phyloP scores from a whole-genome alignment of 2,329 filamentous ascomycete genomes.

The Claviceps citrina region DNA sequence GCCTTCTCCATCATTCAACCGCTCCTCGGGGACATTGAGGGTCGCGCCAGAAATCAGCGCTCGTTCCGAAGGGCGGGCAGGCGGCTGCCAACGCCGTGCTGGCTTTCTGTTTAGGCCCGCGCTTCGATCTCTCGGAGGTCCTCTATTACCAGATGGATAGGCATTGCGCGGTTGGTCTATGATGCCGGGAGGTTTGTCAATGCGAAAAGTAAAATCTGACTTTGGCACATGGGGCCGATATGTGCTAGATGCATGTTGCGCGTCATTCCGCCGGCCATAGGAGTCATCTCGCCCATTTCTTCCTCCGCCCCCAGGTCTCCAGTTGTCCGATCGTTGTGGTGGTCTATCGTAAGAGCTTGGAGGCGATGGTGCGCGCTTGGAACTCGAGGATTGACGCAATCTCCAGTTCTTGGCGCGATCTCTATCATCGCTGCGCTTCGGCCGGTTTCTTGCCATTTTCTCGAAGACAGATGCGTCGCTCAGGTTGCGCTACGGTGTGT shows the following conservation, averaged over 20 bases:
- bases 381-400: slow-evolving; percentile 4
- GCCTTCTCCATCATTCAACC: slow-evolving; percentile 29
- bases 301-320: slow-evolving; percentile 15
- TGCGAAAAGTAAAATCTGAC: slow-evolving; percentile 41
- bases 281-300: slow-evolving; percentile 12
- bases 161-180: slow-evolving; percentile 16
- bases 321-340: slow-evolving; percentile 15
- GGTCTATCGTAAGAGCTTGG: slow-evolving; percentile 7
- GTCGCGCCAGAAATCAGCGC: slow-evolving; percentile 31
- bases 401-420: slow-evolving; percentile 4
- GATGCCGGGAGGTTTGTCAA: slow-evolving; percentile 36
- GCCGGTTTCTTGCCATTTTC: slow-evolving; percentile 4
- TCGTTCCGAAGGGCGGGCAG: slow-evolving; percentile 31
- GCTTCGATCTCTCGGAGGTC: slow-evolving; percentile 12
- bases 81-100: slow-evolving; percentile 20
- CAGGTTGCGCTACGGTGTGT: neutral
- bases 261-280: slow-evolving; percentile 11
- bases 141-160: slow-evolving; percentile 5
- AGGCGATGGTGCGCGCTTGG: slow-evolving; percentile 5
- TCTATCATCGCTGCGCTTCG: slow-evolving; percentile 6
- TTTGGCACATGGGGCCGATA: slow-evolving; percentile 21
- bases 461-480: neutral
- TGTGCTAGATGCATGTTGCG: slow-evolving; percentile 13
- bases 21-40: slow-evolving; percentile 27
- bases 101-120: slow-evolving; percentile 13